Base-by-base conservation (phyloP, 441 rosid species). In the Croton setiger region DNA sequence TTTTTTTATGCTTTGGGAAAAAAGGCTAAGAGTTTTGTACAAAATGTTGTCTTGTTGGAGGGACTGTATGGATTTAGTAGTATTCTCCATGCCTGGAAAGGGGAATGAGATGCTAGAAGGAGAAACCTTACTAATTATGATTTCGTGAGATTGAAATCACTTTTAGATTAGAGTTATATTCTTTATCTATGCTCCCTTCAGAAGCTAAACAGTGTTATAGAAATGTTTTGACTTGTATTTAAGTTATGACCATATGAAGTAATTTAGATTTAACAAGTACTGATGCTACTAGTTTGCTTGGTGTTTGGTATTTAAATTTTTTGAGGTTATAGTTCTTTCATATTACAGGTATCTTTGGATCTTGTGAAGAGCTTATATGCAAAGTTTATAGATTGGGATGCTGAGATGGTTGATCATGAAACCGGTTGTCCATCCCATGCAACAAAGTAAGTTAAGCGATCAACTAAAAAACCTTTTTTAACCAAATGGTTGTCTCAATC, bases 301-400 rank as follows among this genome's bases (percentile, higher is more conserved):
- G 31, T 27, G 31, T 27, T 27, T 57, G 41, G 20, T 57, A 31
- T 57, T 4, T 60, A 51, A 20, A n/a, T 54, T 45, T 6, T 60
- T 7, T 54, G n/a, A 6, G n/a, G 58, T 41, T 63, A 39, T 33
- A 55, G 49, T 49, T 47, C 44, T 66, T 66, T 67, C 67, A 60
- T 67, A 57, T 73, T 70, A 72, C 87, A 96, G 98, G 98, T 96
- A 18, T 96, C 99, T 79, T 82, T 96, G 81, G 99, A 96, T 87
- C 88, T 96, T 63, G 97, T 96, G 66, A 96, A 96, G 80, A 88
- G 98, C 68, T 85, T 96, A 71, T 96, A 96, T 80, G 99, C 99
- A 51, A 93, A 93, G 77, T 96, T 93, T 75, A 96, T 96, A 74
- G 99, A 96, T 78, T 91, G 99, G 99, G 99, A 96, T 78, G 69